Conservation (phyloP, 2,329 filamentous ascomycete genomes). For the Dactylellina sp. region DNA sequence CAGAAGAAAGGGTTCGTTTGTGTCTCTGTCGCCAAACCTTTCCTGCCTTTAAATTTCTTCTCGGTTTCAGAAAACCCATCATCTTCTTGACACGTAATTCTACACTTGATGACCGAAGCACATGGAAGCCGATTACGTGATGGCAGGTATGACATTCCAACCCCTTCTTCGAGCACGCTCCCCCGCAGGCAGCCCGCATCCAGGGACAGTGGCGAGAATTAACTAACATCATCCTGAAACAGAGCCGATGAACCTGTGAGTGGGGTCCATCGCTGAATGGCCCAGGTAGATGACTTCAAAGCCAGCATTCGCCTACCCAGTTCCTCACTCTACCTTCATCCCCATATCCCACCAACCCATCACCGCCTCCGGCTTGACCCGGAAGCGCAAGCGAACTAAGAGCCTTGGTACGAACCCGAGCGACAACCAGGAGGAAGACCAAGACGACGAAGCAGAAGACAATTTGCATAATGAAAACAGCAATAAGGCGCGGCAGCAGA, state of each 20-base stretch:
- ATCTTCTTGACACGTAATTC: conserved; percentile 32
- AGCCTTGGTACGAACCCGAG: conserved; percentile 44
- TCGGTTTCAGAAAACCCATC: conserved; percentile 4
- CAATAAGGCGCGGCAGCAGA: conserved; percentile 4
- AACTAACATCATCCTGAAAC: background rate
- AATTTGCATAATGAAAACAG: conserved; percentile 9
- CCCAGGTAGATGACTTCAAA: conserved; percentile 56
- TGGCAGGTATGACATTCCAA: conserved; percentile 42
- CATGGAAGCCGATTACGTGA: conserved; percentile 57
- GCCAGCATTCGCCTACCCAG: conserved; percentile 52
- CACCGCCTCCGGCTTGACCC: conserved; percentile 39
- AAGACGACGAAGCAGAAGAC: conserved; percentile 17
- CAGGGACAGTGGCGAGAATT: conserved; percentile 16
- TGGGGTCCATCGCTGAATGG: conserved; percentile 47
- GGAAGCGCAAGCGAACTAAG: conserved; percentile 53
- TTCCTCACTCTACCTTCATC: conserved; percentile 55
- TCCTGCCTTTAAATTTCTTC: conserved; percentile 33
- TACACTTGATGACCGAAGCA: conserved; percentile 39
- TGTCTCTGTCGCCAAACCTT: conserved; percentile 1
- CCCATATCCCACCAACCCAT: conserved; percentile 49
- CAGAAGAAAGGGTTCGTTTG: too few species aligned
- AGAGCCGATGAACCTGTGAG: conserved; percentile 54
- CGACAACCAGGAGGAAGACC: conserved; percentile 20
- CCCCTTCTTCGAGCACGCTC: conserved; percentile 33
- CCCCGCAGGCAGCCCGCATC: conserved; percentile 15